Evolutionary conservation across 306 rosid genomes (phyloP), one percentile per base, ranked within the genome.

Genomic region (Cucumis sativus): DNA sequence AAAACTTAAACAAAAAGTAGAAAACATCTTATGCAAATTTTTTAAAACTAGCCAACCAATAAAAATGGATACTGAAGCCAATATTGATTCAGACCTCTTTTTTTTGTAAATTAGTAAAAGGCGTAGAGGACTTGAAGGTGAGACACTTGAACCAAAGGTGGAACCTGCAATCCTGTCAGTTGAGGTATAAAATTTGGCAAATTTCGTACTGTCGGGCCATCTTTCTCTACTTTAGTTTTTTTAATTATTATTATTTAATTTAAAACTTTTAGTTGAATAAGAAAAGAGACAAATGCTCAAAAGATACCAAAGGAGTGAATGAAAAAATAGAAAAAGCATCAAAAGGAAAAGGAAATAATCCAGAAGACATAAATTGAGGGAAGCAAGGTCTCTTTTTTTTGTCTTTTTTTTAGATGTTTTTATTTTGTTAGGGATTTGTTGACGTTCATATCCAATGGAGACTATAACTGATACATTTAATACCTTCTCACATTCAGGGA

Each of bases 101-200:
- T 71, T 60, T 6, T 25, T 71, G 18, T 75, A 77, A 76, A 83
- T 37, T 87, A 93, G 96, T 70, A 91, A 87, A 81, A 90, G 84
- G 78, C 93, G 85, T 39, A 92, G 80, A 62, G 88, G 82, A 84
- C 82, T 61, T 10, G 88, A 88, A 81, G 87, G 66, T 59, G 87
- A 77, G 81, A 85, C 78, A 70, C 60, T 40, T 84, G 87, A 83
- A 74, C 87, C 84, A 84, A 86, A 74, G 79, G 75, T 54, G 83
- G 94, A 91, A 47, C 97, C 98, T 45, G 89, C 93, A 55, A 87
- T 91, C 83, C 86, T 94, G 75, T 94, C 98, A 30, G 98, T 94
- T 37, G 98, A 94, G 95, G 98, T 90, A 83, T 14, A 70, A 14
- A 8, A 70, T 11, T 25, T 70, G 69, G 70, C 43, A 55, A 65